A percentile compares a stretch with the other conserved stretches of the same genome.
phyloP scores from a whole-genome alignment of 805 yeast species.

The Komagataella mondaviorum region DNA sequence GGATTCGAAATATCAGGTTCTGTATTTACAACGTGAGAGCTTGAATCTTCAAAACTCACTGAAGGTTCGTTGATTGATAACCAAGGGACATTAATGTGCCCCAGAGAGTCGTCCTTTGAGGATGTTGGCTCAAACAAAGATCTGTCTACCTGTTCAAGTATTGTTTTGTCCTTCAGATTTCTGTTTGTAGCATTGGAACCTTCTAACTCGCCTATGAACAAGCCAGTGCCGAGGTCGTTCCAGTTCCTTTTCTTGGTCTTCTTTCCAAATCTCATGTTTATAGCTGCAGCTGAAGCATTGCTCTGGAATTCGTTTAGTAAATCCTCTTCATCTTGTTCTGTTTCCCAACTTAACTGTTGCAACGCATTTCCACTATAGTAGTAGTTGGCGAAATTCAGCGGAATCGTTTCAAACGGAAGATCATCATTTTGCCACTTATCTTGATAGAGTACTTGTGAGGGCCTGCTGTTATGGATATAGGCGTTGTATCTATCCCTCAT shows the following conservation, averaged over 20 bases:
- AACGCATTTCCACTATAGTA: constrained; percentile 10
- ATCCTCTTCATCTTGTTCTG: constrained; percentile 14
- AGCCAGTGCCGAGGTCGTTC: constrained; percentile 15
- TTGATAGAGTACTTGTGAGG: constrained; percentile 14
- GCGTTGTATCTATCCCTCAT: constrained; percentile 5
- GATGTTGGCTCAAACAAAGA: constrained; percentile 4
- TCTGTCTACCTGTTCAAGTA: constrained; percentile 6
- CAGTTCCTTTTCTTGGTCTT: constrained; percentile 15
- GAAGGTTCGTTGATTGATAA: neutral
- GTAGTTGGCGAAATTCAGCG: constrained; percentile 6
- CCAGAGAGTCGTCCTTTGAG: neutral
- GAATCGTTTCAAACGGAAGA: constrained; percentile 17
- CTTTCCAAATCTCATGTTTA: constrained; percentile 12
- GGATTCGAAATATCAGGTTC: neutral
- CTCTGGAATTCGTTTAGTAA: constrained; percentile 11
- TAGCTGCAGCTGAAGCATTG: constrained; percentile 14
- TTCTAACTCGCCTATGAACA: constrained; percentile 5
- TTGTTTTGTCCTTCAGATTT: constrained; percentile 12
- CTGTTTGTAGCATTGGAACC: constrained; percentile 2
- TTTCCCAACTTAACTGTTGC: constrained; percentile 12
- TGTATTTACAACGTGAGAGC: neutral
- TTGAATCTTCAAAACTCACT: neutral
- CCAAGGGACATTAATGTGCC: neutral
- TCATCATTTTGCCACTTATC: constrained; percentile 18
- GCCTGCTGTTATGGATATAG: constrained; percentile 17